Percentiles rank a stretch among this genome's conserved stretches.
These are phyloP conservation scores for Cordyceps cicadae DNA, from an alignment of 2,329 filamentous ascomycete species.

Conservation along the genomic window DNA sequence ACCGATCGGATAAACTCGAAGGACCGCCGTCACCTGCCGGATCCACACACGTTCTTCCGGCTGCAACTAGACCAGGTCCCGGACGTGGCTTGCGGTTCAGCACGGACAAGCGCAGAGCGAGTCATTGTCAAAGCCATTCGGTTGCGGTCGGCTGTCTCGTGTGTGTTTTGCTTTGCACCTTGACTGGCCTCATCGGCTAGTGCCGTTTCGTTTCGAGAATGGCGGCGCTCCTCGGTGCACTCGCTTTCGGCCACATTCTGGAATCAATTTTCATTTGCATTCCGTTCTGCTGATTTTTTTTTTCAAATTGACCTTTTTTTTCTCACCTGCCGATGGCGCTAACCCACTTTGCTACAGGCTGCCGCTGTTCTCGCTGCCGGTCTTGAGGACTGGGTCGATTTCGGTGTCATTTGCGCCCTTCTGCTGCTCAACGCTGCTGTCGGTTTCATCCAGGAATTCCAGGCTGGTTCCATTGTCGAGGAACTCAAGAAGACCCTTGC, in stretches of 20 bases:
- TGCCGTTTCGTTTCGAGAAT: conserved; percentile 3
- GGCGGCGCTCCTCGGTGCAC: background rate
- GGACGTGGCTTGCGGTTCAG: background rate
- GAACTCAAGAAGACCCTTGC: conserved; percentile 86
- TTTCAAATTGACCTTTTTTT: background rate
- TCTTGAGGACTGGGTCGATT: conserved; percentile 86
- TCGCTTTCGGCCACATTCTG: background rate
- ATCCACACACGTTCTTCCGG: conserved; percentile 1
- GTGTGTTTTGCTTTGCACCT: background rate
- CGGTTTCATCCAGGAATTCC: conserved; percentile 83
- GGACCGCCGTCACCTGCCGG: background rate
- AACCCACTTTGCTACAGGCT: conserved; percentile 36
- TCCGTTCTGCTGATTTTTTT: background rate
- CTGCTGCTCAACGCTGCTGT: conserved; percentile 77
- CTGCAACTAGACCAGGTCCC: background rate
- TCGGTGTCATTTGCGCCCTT: conserved; percentile 80
- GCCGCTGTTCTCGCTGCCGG: conserved; percentile 74
- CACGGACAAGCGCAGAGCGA: background rate
- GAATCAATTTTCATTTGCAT: conserved; percentile 7
- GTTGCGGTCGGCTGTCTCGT: background rate
- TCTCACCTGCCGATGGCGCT: conserved; percentile 14
- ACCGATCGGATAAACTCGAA: conserved; percentile 11
- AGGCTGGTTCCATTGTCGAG: conserved; percentile 83
- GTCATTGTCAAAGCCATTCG: background rate
- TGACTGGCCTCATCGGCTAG: background rate